Base-by-base conservation (phyloP, 2,329 filamentous ascomycete species). In the Ascochyta koolunga region DNA sequence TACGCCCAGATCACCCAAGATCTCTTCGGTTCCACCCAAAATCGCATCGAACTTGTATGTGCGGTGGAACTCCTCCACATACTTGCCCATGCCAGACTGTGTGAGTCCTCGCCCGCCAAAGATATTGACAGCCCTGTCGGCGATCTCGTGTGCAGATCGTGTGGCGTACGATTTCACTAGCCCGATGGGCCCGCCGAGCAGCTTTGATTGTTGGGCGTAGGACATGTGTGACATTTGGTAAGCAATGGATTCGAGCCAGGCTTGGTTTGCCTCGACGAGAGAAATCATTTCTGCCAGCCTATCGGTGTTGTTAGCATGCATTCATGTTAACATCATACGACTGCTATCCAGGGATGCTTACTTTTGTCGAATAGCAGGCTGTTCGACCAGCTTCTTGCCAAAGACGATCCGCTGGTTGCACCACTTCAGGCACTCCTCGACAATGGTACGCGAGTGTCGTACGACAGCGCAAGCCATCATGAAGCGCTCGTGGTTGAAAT, bases 351-450 rank as follows among this genome's bases (percentile, higher is more conserved):
- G 7, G 15, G 33, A 22, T 39, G 73, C 79, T 69, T 71, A 88
- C 86, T 96, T 96, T 68, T 90, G 87, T 24, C 78, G 83, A 66
- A 96, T 93, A 38, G 91, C 89, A 21, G 91, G 89, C 69, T 96
- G 90, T 67, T 91, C 87, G 61, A 93, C 88, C 35, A 96, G 82
- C 24, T 87, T 87, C 80, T 93, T 93, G 70, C 86, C 86, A 71
- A 95, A 95, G 61, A 96, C 90, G 22, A 92, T 81, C 43, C 91
- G 87, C 77, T 96, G 92, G 78, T 95, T 91, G 27, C 87, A 82
- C 91, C 92, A 96, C 74, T 95, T 95, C 59, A 96, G 78, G 66
- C 87, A 93, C 71, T 96, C 91, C 73, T 96, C 90, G 11, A 91
- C 86, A 13, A 93, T 83, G 1, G 83, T 82, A 58, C 90, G 83